These are phyloP conservation scores for Globisporangium iwayamae DNA, from an alignment of 352 stramenopile genomes.

Conservation along the genomic window DNA sequence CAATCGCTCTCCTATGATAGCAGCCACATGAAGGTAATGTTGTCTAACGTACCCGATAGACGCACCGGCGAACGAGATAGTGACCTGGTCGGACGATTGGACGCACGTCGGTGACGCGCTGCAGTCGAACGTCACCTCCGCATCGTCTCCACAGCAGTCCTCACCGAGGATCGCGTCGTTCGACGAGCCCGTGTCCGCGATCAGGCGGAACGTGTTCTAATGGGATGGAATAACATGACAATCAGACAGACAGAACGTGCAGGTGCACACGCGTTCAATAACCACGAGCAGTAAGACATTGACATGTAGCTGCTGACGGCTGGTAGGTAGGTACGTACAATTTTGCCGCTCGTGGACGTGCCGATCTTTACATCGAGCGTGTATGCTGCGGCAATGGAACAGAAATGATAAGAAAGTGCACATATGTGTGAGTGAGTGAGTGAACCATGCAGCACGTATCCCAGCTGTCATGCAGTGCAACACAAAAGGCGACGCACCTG, in stretches of 20 bases:
- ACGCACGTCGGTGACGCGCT: conserved; percentile 58
- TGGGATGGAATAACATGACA: background rate
- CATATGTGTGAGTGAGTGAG: background rate
- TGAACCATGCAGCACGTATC: background rate
- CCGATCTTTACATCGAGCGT: conserved; percentile 29
- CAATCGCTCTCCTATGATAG: background rate
- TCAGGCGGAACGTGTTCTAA: conserved; percentile 72
- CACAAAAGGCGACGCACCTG: conserved; percentile 14
- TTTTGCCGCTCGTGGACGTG: conserved; percentile 14
- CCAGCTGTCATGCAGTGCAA: background rate
- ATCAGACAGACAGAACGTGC: too few relatives aligned
- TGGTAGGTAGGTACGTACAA: conserved; percentile 10
- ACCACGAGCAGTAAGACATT: background rate
- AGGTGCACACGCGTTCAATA: background rate
- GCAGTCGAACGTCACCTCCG: conserved; percentile 61
- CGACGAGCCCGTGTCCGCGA: conserved; percentile 82
- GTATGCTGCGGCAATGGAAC: conserved; percentile 25
- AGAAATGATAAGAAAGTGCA: background rate
- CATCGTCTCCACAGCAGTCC: conserved; percentile 49
- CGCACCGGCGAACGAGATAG: conserved; percentile 55
- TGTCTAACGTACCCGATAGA: conserved; percentile 47
- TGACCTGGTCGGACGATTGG: conserved; percentile 20
- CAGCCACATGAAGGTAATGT: background rate
- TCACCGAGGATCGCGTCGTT: conserved; percentile 68
- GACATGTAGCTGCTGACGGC: background rate